phyloP scores from a whole-genome alignment of 2,329 filamentous ascomycete species.

The Colletotrichum spaethianum region DNA sequence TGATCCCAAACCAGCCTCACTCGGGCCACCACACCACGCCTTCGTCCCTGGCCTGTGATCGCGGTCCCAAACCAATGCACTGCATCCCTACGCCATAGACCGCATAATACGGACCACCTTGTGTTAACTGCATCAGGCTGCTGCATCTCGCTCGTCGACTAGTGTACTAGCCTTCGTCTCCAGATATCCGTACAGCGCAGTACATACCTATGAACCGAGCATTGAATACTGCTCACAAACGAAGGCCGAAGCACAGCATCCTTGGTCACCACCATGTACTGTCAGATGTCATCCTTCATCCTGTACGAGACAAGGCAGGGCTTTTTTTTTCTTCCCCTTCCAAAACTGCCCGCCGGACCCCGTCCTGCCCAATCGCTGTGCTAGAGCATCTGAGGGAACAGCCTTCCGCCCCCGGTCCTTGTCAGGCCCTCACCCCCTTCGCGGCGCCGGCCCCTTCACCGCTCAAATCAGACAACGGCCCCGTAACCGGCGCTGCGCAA shows the following conservation, averaged over 20 bases:
- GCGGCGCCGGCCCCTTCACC: constrained; percentile 38
- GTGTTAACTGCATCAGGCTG: constrained; percentile 4
- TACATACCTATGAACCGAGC: neutral
- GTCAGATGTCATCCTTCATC: neutral
- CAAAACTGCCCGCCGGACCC: neutral
- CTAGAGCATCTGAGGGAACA: constrained; percentile 4
- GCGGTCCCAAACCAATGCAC: neutral
- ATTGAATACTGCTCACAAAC: neutral
- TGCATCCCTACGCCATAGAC: constrained; percentile 8
- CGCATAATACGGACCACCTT: neutral
- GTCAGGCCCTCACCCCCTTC: neutral
- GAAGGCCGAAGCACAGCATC: neutral
- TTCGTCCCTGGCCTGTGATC: constrained; percentile 5
- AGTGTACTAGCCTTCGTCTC: neutral
- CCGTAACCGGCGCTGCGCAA: constrained; percentile 30
- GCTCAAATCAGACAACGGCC: constrained; percentile 36
- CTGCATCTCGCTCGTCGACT: constrained; percentile 7
- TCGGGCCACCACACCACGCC: neutral
- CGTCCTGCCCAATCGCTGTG: constrained; percentile 24
- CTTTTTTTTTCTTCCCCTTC: too few species aligned
- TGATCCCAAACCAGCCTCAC: neutral
- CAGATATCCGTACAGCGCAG: neutral
- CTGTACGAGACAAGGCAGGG: neutral
- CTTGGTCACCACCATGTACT: constrained; percentile 23
- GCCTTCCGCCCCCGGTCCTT: constrained; percentile 29